Percentiles rank a stretch among this genome's conserved stretches.
phyloP scores from a whole-genome alignment of 805 yeast species.

The Schizosaccharomyces octosporus region DNA sequence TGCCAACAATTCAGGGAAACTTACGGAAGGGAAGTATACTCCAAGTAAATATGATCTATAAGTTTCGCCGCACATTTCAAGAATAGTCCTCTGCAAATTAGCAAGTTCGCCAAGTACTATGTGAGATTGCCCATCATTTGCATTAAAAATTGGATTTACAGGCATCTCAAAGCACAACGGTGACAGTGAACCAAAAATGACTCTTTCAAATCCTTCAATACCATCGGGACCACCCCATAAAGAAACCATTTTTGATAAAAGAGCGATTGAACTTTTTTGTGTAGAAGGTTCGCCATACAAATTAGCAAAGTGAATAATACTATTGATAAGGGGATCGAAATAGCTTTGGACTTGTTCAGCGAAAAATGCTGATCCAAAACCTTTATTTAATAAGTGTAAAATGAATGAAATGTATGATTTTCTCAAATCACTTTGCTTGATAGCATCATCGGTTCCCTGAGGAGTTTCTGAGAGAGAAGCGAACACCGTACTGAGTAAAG shows the following conservation, averaged over 20 bases:
- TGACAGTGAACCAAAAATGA: slow-evolving; percentile 41
- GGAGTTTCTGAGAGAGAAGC: slow-evolving; percentile 7
- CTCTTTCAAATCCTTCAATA: slow-evolving; percentile 41
- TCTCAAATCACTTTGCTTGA: slow-evolving; percentile 43
- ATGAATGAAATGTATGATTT: slow-evolving; percentile 46
- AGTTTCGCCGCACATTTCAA: slow-evolving; percentile 22
- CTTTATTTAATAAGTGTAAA: slow-evolving; percentile 47
- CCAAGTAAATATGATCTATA: slow-evolving; percentile 30
- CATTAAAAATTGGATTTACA: slow-evolving; percentile 41
- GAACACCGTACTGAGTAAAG: slow-evolving; percentile 26
- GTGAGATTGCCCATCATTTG: slow-evolving; percentile 59
- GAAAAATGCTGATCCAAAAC: slow-evolving; percentile 51
- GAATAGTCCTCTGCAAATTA: slow-evolving; percentile 38
- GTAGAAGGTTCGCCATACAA: slow-evolving; percentile 37
- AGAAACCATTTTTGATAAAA: slow-evolving; percentile 29
- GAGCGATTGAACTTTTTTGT: slow-evolving; percentile 44
- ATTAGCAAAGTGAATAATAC: slow-evolving; percentile 39
- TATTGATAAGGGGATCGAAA: slow-evolving; percentile 35
- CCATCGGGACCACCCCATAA: slow-evolving; percentile 29
- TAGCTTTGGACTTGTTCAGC: slow-evolving; percentile 37
- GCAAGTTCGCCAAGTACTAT: slow-evolving; percentile 54
- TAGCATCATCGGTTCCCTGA: slow-evolving; percentile 31
- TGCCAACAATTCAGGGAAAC: slow-evolving; percentile 34
- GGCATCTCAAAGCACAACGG: slow-evolving; percentile 55
- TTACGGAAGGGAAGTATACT: slow-evolving; percentile 20